A percentile compares a stretch with the other conserved stretches of the same genome.
Conservation (phyloP, 495 filamentous ascomycete genomes). For the Hypoxylon cercidicola region DNA sequence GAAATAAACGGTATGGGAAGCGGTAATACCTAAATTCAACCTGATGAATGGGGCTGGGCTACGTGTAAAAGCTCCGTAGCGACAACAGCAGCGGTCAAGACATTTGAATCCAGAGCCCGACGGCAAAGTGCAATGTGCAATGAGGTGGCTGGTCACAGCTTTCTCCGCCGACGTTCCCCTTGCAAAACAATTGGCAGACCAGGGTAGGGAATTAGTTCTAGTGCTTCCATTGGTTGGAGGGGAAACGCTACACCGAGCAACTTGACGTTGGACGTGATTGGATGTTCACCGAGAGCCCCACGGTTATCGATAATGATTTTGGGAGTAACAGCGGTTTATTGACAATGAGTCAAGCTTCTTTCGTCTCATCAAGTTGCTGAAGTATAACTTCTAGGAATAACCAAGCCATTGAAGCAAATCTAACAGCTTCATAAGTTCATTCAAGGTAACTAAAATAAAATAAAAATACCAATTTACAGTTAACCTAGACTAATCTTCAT, state of each 20-base stretch:
- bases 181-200: slow-evolving; percentile 28
- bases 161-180: slow-evolving; percentile 20
- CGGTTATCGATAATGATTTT: slow-evolving; percentile 14
- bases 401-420: background rate
- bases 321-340: background rate
- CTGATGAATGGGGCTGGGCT: slow-evolving; percentile 25
- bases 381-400: background rate
- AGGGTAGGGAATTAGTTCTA: background rate
- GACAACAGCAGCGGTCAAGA: slow-evolving; percentile 12
- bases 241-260: slow-evolving; percentile 28
- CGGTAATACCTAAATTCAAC: slow-evolving; percentile 21
- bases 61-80: slow-evolving; percentile 33
- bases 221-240: slow-evolving; percentile 40
- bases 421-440: background rate
- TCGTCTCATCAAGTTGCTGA: background rate
- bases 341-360: background rate
- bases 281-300: slow-evolving; percentile 16
- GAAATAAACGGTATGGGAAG: slow-evolving; percentile 16
- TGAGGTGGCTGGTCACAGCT: slow-evolving; percentile 38
- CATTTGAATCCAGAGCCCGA: slow-evolving; percentile 23
- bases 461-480: background rate
- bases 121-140: slow-evolving; percentile 15
- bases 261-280: slow-evolving; percentile 2
- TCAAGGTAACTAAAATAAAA: background rate
- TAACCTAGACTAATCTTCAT: background rate